Percentiles rank a stretch among this genome's conserved stretches.
Evolutionary conservation across 1,139 yeast species (phyloP).

Genomic region (Nematodospora anomalae): DNA sequence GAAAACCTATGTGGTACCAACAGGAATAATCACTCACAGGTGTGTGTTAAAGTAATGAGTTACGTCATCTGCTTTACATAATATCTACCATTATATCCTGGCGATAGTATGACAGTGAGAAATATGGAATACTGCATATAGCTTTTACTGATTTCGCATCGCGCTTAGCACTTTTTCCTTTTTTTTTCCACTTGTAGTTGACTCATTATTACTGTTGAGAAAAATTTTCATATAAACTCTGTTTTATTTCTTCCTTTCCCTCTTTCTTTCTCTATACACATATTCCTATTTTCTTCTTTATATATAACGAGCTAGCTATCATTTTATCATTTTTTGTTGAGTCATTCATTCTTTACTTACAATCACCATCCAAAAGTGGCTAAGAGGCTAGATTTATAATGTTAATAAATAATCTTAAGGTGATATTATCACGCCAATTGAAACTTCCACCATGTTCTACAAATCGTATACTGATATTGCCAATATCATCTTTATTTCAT

Average conservation of each 20-base stretch:
- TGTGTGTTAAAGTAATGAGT: too few relatives aligned
- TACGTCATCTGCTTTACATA: too few relatives aligned
- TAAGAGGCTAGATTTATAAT: too few relatives aligned
- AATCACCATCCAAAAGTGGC: not conserved
- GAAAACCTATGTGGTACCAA: too few relatives aligned
- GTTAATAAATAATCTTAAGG: constrained; percentile 5
- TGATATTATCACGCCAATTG: constrained; percentile 7
- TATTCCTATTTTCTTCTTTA: too few relatives aligned
- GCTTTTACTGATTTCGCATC: constrained; percentile 11
- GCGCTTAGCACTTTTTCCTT: constrained; percentile 6
- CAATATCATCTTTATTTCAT: constrained; percentile 5
- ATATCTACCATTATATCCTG: too few relatives aligned
- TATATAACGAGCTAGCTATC: not conserved
- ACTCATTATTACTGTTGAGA: too few relatives aligned
- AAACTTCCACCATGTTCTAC: constrained; percentile 1
- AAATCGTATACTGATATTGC: constrained; percentile 1
- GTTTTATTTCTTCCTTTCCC: not conserved
- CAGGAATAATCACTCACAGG: too few relatives aligned
- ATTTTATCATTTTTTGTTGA: not conserved
- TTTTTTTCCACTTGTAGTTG: too few relatives aligned
- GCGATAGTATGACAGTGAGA: too few relatives aligned
- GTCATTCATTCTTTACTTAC: not conserved
- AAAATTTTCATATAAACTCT: too few relatives aligned
- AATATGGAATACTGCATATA: too few relatives aligned
- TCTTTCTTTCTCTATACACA: constrained; percentile 1